Evolutionary conservation across 2,329 filamentous ascomycete species (phyloP).

Genomic region (Phialemonium atrogriseum): DNA sequence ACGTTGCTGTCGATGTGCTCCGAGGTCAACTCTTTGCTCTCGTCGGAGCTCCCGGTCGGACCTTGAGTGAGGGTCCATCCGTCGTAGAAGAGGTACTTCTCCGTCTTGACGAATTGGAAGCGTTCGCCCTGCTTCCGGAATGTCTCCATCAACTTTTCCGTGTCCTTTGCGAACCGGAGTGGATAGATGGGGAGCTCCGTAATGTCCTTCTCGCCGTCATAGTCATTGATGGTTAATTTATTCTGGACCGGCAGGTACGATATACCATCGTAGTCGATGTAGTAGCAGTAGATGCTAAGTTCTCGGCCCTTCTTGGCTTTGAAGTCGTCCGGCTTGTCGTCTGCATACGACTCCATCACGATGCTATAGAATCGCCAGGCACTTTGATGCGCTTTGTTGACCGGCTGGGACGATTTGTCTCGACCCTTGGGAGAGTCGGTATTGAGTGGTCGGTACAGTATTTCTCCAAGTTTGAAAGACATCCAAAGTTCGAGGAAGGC

Average conservation of each 20-base stretch:
- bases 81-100: constrained; percentile 4
- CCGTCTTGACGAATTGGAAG: constrained; percentile 1
- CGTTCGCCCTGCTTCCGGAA: background rate
- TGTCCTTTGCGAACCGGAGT: constrained; percentile 4
- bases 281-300: constrained; percentile 6
- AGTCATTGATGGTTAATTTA: constrained; percentile 5
- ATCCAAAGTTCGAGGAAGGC: constrained; percentile 11
- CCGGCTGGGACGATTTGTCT: constrained; percentile 8
- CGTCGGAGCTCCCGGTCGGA: constrained; percentile 4
- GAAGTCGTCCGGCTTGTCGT: constrained; percentile 3
- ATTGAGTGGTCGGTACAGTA: no score
- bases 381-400: no score
- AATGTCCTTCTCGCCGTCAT: constrained; percentile 3
- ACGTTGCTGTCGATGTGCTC: constrained; percentile 9
- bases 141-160: background rate
- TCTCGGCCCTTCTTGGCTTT: constrained; percentile 4
- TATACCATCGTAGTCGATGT: constrained; percentile 6
- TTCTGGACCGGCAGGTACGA: constrained; percentile 4
- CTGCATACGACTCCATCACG: constrained; percentile 4
- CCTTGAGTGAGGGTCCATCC: constrained; percentile 5
- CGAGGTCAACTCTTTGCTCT: constrained; percentile 1
- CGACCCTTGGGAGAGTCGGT: no score
- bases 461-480: constrained; percentile 9
- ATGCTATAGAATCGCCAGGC: constrained; percentile 4
- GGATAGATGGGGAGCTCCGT: constrained; percentile 5